Evolutionary conservation across 2,329 filamentous ascomycete species (phyloP), one percentile per base, ranked within the genome.

Genomic region (Pseudopyrenochaeta lycopersici): DNA sequence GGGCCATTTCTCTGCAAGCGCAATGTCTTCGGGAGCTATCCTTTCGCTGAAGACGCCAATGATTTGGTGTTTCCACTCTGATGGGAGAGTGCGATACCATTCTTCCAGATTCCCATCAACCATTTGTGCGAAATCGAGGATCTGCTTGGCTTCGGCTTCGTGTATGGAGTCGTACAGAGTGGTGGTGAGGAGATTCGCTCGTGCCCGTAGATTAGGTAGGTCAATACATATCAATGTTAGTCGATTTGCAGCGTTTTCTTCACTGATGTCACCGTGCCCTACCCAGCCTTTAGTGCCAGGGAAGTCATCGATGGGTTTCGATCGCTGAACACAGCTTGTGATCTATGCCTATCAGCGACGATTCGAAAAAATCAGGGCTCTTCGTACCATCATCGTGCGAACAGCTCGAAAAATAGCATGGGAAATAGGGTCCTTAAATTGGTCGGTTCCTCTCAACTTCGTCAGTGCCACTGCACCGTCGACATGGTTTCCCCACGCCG

Each of bases 391-490:
- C 68, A 76, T 74, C 17, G 73, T 73, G 36, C 76, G 62, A 0
- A 78, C 75, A 29, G 76, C 75, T 36, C 74, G 73, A 51, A 78
- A 78, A 2, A 78, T 69, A 14, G 67, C 69, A 35, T 73, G 67
- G 9, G 74, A 76, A 54, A 71, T 67, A 7, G 70, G 67, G 39
- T 74, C 66, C 12, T 74, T 70, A 59, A 77, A 73, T 42, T 76
- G 72, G n/a, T 75, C 73, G 1, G 64, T 67, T 6, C 76, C 76
- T 21, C 76, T 67, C 29, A 76, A 31, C 38, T 77, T 78, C 0
- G 70, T 72, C 33, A 78, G 56, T 11, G 75, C 67, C 1, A 78
- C 75, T 23, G 76, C 76, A 15, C 76, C 76, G 42, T 77, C 75
- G 20, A 78, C 73, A 45, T 78, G 76, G 17, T 75, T 71, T 7